phyloP scores from a whole-genome alignment of 768 basidiomycete species.

The Cyathus striatus region DNA sequence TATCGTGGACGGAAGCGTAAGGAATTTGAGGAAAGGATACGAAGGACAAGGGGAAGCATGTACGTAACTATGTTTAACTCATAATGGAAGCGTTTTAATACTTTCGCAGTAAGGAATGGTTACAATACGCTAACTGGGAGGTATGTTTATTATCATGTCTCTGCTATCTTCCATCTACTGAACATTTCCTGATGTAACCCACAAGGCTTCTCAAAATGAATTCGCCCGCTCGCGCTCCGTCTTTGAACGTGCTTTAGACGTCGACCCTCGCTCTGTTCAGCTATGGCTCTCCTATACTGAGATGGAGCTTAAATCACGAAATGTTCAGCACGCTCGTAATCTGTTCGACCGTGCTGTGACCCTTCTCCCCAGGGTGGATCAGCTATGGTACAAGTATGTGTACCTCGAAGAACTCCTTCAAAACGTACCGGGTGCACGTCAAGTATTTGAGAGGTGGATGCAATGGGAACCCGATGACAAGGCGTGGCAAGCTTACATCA shows the following conservation, averaged over 20 bases:
- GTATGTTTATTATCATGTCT: slow-evolving; percentile 26
- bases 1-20: slow-evolving; percentile 89
- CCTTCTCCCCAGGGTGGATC: slow-evolving; percentile 91
- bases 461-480: slow-evolving; percentile 99
- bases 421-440: slow-evolving; percentile 93
- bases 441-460: slow-evolving; percentile 99
- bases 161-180: slow-evolving; percentile 1
- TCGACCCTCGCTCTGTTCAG: slow-evolving; percentile 85
- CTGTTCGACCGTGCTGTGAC: slow-evolving; percentile 97
- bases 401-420: slow-evolving; percentile 96
- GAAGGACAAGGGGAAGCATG: slow-evolving; percentile 79
- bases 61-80: slow-evolving; percentile 24
- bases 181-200: slow-evolving; percentile 1
- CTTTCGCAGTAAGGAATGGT: slow-evolving; percentile 70
- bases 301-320: slow-evolving; percentile 97
- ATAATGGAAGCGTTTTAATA: slow-evolving; percentile 3
- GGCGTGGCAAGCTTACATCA: slow-evolving; percentile 99
- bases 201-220: slow-evolving; percentile 90
- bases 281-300: slow-evolving; percentile 95
- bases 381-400: slow-evolving; percentile 99
- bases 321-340: slow-evolving; percentile 95
- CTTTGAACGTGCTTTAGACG: slow-evolving; percentile 94
- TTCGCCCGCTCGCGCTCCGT: slow-evolving; percentile 92
- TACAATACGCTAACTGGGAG: slow-evolving; percentile 86
- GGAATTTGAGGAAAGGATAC: slow-evolving; percentile 89